Conservation (phyloP, 1,139 yeast species). For the Geotrichum candidum region DNA sequence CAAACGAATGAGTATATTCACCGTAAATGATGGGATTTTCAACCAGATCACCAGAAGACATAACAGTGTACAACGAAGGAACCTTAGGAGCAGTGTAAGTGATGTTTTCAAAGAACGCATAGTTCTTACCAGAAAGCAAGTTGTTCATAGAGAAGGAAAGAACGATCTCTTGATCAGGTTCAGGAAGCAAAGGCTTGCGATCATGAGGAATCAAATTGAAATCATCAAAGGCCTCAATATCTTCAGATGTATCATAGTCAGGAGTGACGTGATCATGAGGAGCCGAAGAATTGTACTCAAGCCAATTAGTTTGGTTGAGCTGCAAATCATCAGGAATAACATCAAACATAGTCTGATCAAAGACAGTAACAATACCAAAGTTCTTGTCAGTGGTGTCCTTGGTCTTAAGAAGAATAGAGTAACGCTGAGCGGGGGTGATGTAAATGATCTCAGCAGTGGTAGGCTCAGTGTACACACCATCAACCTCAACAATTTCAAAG, state of each 20-base stretch:
- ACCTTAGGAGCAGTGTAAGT: slow-evolving; percentile 76
- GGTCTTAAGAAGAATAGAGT: slow-evolving; percentile 65
- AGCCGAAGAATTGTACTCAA: slow-evolving; percentile 49
- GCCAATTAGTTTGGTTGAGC: slow-evolving; percentile 65
- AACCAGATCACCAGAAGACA: slow-evolving; percentile 53
- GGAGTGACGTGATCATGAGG: slow-evolving; percentile 43
- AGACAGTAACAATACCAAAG: slow-evolving; percentile 69
- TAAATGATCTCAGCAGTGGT: slow-evolving; percentile 54
- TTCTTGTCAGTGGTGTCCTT: slow-evolving; percentile 54
- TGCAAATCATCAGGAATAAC: slow-evolving; percentile 53
- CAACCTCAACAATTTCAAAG: slow-evolving; percentile 75
- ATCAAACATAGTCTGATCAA: slow-evolving; percentile 80
- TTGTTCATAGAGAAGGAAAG: slow-evolving; percentile 73
- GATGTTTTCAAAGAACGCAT: slow-evolving; percentile 83
- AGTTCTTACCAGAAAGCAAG: slow-evolving; percentile 74
- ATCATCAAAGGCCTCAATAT: slow-evolving; percentile 44
- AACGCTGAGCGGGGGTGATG: slow-evolving; percentile 74
- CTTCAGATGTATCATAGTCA: slow-evolving; percentile 33
- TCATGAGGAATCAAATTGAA: slow-evolving; percentile 55
- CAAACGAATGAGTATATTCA: slow-evolving; percentile 65
- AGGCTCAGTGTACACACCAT: slow-evolving; percentile 71
- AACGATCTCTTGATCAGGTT: slow-evolving; percentile 59
- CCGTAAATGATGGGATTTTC: slow-evolving; percentile 64
- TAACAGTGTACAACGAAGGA: slow-evolving; percentile 71
- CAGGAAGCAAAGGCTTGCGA: slow-evolving; percentile 48